Evolutionary conservation across 306 rosid species (phyloP), one percentile per base, ranked within the genome.

Genomic region (Quercus cerris): DNA sequence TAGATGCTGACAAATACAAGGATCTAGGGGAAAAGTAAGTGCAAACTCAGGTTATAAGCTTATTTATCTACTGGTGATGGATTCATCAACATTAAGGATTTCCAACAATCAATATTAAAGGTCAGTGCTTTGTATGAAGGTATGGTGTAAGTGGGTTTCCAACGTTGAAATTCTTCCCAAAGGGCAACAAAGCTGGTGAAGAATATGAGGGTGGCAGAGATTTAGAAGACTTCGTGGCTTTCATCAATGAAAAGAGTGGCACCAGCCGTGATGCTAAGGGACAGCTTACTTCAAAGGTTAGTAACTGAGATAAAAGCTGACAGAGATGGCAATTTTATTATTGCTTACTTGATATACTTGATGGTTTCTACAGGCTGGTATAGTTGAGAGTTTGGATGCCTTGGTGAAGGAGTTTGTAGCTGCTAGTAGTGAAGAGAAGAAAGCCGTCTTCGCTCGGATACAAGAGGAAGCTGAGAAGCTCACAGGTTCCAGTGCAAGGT

Each of bases 21-120:
- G 97, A 91, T 79, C 83, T 95, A 41, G 98, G 92, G 75, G 97
- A 90, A 81, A 96, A 93, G 99, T 96, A 82, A 86, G 97, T 93
- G 71, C 71, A 46, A 28, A 58, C 61, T 68, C 18, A 38, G 4
- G 38, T 35, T 35, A 35, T 35, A 4, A 23, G 56, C 76, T 71
- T 33, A 75, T 82, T 22, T 56, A 10, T 71, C 44, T 78, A 63
- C 28, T 63, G 28, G 35, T 33, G 23, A 30, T 67, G 52, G 15
- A 33, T 67, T 67, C 33, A 33, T 51, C 55, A 33, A n/a, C 22
- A 12, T 75, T 49, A 66, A 70, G 30, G 31, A 72, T 44, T 54
- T 23, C 63, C 63, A 38, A 22, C 70, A 55, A 79, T 72, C 71
- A 52, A 31, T 75, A 41, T 70, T 13, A 56, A 25, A 55, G 35